Evolutionary conservation across 208 protist genomes (phyloP).

Genomic region (Naegleria gruberi): DNA sequence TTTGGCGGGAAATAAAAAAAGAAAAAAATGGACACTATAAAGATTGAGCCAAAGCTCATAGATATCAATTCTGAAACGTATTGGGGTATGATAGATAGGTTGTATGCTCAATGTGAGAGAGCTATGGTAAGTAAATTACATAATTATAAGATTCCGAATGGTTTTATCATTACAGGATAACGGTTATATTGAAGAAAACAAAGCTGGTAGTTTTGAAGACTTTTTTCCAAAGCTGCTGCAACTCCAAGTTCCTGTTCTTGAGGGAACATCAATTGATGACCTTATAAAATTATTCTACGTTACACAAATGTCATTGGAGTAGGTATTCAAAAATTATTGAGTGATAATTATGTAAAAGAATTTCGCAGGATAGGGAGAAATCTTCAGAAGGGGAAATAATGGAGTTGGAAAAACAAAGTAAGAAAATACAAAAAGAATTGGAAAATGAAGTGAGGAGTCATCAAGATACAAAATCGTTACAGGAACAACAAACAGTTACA

Average conservation of each 20-base stretch:
- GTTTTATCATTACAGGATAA: background rate
- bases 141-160: background rate
- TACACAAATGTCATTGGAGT: background rate
- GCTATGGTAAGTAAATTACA: background rate
- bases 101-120: background rate
- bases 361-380: background rate
- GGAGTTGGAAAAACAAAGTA: background rate
- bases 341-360: background rate
- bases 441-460: background rate
- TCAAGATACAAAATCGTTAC: background rate
- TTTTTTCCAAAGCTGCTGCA: background rate
- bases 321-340: background rate
- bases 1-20: no score
- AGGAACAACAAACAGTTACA: background rate
- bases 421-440: background rate
- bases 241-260: background rate
- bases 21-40: background rate
- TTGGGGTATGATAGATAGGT: background rate
- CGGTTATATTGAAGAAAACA: background rate
- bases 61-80: background rate
- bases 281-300: constrained; percentile 2
- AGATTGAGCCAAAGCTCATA: background rate
- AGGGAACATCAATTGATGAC: background rate
- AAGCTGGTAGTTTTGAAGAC: background rate
- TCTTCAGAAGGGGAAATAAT: background rate